Base-by-base conservation (phyloP, 768 basidiomycete genomes). In the Hemileccinum impolitum region DNA sequence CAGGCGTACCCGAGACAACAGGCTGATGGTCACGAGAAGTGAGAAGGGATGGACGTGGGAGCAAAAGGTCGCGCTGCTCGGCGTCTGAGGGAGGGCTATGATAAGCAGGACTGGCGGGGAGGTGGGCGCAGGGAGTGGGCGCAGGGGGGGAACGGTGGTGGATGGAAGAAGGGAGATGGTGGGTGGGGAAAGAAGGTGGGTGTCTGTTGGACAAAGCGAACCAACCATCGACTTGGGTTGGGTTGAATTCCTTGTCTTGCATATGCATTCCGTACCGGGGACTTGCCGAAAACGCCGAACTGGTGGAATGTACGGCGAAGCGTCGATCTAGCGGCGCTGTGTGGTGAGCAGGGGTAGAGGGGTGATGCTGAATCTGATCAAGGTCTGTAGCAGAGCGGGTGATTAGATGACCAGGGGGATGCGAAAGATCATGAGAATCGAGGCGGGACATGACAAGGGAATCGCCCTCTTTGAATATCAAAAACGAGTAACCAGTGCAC, bases 71-170 rank as follows among this genome's bases (percentile, higher is more conserved):
- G 30, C 46, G 58, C 31, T 55, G 61, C 42, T 66, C 68, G 42
- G 42, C 25, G 51, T 66, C 66, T 19, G 48, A 37, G 23, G 61
- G 34, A 38, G 45, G 21, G 36, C 5, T 57, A 36, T 54, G 60
- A 53, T 60, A 52, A 47, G 50, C 37, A 36, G 57, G 21, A 43
- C 43, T 51, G 10, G 59, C 43, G n/a, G 61, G 19, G 28, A 49
- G 48, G 45, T 40, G 30, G 54, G 68, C 57, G 58, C 66, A 49
- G 19, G 63, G 57, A 26, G 47, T 47, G 30, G 39, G 56, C 38
- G 50, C 64, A 48, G 71, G 69, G 50, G 73, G 67, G 53, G 72
- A 70, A 44, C 66, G 58, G 65, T 74, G 72, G 70, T 74, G 74
- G 66, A 75, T 75, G 63, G 75, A 68, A 68, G 75, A 72, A 63